These are phyloP conservation scores for Steccherinum ochraceum DNA, from an alignment of 768 basidiomycete species.

Conservation along the genomic window DNA sequence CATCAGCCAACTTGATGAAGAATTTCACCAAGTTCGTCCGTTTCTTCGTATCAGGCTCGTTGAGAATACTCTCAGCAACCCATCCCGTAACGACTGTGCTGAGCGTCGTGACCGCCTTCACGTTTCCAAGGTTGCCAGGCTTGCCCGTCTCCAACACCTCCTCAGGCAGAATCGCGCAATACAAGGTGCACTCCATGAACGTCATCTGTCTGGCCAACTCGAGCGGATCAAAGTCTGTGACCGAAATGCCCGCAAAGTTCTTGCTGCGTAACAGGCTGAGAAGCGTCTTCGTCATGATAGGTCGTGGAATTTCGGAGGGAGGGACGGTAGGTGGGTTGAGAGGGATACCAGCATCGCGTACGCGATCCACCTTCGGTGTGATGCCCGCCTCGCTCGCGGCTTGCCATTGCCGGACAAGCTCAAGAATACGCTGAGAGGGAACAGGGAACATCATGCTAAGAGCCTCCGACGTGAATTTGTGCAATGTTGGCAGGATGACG, in stretches of 20 bases:
- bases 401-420: slow-evolving; percentile 43
- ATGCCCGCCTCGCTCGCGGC: slow-evolving; percentile 37
- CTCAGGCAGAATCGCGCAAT: slow-evolving; percentile 79
- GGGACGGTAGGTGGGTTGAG: slow-evolving; percentile 50
- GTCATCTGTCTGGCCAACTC: slow-evolving; percentile 94
- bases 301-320: slow-evolving; percentile 73
- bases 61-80: slow-evolving; percentile 91
- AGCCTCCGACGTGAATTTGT: slow-evolving; percentile 56
- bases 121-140: slow-evolving; percentile 42
- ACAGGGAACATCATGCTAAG: slow-evolving; percentile 56
- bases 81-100: slow-evolving; percentile 94
- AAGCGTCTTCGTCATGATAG: slow-evolving; percentile 77
- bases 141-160: slow-evolving; percentile 78
- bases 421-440: slow-evolving; percentile 68
- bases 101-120: slow-evolving; percentile 79
- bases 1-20: slow-evolving; percentile 90
- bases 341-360: slow-evolving; percentile 71
- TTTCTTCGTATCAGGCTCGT: slow-evolving; percentile 85
- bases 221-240: slow-evolving; percentile 90
- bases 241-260: slow-evolving; percentile 52
- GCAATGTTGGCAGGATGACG: slow-evolving; percentile 48
- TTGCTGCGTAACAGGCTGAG: slow-evolving; percentile 61
- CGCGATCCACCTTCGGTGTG: slow-evolving; percentile 55
- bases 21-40: slow-evolving; percentile 76
- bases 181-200: slow-evolving; percentile 86